Evolutionary conservation across 2,329 filamentous ascomycete species (phyloP), one percentile per base, ranked within the genome.

Genomic region (Hypoxylon sp.): DNA sequence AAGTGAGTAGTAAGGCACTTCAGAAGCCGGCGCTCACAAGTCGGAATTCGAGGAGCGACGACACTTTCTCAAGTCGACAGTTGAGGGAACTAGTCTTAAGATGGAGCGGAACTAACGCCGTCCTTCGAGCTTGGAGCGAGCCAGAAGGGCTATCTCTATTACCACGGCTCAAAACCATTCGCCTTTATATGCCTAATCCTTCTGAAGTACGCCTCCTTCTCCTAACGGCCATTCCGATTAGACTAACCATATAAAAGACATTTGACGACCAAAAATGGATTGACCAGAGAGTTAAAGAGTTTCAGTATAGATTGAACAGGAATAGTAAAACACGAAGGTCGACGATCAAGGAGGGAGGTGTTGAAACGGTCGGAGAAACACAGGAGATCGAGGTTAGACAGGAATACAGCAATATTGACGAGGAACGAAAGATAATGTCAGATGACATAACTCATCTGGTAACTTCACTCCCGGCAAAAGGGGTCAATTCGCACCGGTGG

Each of bases 101-200:
- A 17, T 58, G 55, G 55, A 58, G 55, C 15, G 55, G 55, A 6
- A 58, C 29, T 10, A 58, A 58, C 19, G 55, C 42, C 19, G 55
- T 48, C 11, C 55, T 58, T 13, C 55, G 55, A 39, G 55, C 44
- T 11, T 58, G 55, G 55, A 58, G 55, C 19, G 55, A 58, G 7
- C 55, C 44, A 6, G 55, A 58, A 39, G 55, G 55, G 10, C 15
- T 58, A 8, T 31, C 55, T 37, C 15, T 58, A 32, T 19, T 58
- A 6, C 44, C 55, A 2, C 44, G 17, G 37, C 55, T 58, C 4
- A 11, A 29, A 10, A 24, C 5, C 39, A 39, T 58, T 8, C 24
- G 37, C 6, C 15, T 39, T 11, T 51, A 17, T 11, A 51, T 29
- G 19, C 48, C 48, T 2, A 27, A 24, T 7, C 24, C 27, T 32